Base-by-base conservation (phyloP, 176 grass and related monocot genomes). In the Juncus inflexus region DNA sequence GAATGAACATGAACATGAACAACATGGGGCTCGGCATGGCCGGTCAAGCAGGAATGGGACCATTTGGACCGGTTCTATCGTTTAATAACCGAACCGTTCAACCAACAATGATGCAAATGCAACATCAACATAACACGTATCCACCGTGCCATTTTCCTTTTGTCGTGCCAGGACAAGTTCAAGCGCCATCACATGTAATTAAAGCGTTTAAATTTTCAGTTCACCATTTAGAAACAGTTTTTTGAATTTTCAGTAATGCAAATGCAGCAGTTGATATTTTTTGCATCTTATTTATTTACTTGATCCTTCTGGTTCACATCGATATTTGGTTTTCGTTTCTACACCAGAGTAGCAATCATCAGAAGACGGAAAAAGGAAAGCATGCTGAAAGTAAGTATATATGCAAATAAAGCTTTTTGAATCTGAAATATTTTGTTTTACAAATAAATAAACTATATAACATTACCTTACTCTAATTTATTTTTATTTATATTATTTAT, bases 131-230 rank as follows among this genome's bases (percentile, higher is more conserved):
- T 38, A 9, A 52, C 1, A 55, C 70, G 47, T 38, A 66, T 37
- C 15, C 69, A 55, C 76, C 67, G 12, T 72, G 70, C 71, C 37
- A 36, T 58, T 41, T 45, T 71, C 8, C 54, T 15, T 12, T 15
- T 64, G 7, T 49, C 7, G 43, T 13, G 60, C 65, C 60, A 62
- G 35, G 60, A 60, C 76, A 51, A 40, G 15, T 49, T 60, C 35
- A 62, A 51, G 59, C 6, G 42, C 63, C 55, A 41, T 6, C 58
- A 70, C 66, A 72, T 43, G 76, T 77, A 77, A 57, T n/a, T 41
- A 55, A 37, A 15, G 41, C 60, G 38, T 43, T 43, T 62, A n/a
- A 28, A 38, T 6, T 49, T 7, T 4, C 19, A 15, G 35, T 55
- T 4, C 40, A 15, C 51, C 3, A 55, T 52, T 15, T 55, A 40